These are phyloP conservation scores for Saturnispora sekii DNA, from an alignment of 805 yeast genomes.

Conservation along the genomic window DNA sequence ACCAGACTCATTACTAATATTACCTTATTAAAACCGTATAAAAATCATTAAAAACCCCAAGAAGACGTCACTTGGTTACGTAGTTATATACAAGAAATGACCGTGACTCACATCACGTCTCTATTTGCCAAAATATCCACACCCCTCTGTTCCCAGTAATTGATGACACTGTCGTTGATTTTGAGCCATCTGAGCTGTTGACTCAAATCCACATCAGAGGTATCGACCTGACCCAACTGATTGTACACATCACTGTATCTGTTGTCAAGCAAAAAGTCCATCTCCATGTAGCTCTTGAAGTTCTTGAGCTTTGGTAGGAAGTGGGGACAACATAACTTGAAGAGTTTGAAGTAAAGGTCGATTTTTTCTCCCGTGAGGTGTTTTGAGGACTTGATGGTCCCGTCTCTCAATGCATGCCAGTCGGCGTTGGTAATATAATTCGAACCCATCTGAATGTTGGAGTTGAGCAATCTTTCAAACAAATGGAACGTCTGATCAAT, in stretches of 20 bases:
- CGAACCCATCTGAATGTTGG: conserved; percentile 42
- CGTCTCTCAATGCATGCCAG: conserved; percentile 77
- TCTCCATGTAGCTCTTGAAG: conserved; percentile 32
- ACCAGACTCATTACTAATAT: too few relatives aligned
- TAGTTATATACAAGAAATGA: neutral
- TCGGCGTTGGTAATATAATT: conserved; percentile 66
- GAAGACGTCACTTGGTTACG: too few relatives aligned
- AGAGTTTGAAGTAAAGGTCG: conserved; percentile 43
- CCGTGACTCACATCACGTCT: neutral
- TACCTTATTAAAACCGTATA: too few relatives aligned
- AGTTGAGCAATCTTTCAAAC: conserved; percentile 22
- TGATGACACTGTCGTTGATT: conserved; percentile 13
- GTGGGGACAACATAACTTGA: conserved; percentile 39
- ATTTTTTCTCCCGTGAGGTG: conserved; percentile 32
- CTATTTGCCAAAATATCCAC: conserved; percentile 7
- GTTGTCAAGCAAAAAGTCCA: conserved; percentile 33
- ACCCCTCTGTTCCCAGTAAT: conserved; percentile 12
- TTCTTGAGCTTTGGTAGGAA: conserved; percentile 33
- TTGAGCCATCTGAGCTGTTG: conserved; percentile 30
- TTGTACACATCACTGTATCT: conserved; percentile 27
- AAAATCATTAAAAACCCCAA: too few relatives aligned
- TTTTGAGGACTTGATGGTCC: conserved; percentile 48
- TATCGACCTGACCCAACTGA: conserved; percentile 26
- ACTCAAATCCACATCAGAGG: conserved; percentile 26
- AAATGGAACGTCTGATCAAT: conserved; percentile 39